phyloP scores from a whole-genome alignment of 2,329 filamentous ascomycete species.

The Fusarium oligoseptatum region DNA sequence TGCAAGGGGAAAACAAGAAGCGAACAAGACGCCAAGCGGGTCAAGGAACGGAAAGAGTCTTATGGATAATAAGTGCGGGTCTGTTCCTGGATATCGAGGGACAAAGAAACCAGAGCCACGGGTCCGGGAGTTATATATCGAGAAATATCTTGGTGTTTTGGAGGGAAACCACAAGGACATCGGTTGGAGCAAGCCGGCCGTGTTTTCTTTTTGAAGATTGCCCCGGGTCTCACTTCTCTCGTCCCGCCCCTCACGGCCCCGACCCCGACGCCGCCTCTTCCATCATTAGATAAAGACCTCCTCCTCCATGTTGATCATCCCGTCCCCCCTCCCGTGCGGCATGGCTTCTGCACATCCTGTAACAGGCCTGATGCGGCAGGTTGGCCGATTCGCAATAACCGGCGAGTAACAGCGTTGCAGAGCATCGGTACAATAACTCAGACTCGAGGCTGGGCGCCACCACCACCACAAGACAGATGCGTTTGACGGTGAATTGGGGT shows the following conservation, averaged over 20 bases:
- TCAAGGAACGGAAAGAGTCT: not conserved
- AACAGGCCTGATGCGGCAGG: not conserved
- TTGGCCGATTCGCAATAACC: constrained; percentile 10
- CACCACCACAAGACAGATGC: not conserved
- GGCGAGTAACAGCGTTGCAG: not conserved
- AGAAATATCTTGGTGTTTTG: not conserved
- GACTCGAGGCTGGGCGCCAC: not conserved
- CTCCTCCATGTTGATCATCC: not conserved
- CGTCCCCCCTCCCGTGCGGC: constrained; percentile 1
- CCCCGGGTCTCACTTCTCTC: not conserved
- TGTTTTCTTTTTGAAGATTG: constrained; percentile 4
- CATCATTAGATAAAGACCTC: not conserved
- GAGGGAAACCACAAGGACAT: not conserved
- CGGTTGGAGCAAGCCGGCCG: not conserved
- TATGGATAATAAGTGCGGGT: not conserved
- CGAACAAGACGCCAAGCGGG: not conserved
- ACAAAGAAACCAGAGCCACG: not conserved
- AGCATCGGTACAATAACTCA: not conserved
- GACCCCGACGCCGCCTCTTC: not conserved
- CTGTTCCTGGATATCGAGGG: not conserved
- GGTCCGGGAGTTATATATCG: not conserved
- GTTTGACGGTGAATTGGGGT: not conserved
- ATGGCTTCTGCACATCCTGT: constrained; percentile 10
- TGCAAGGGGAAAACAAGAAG: not conserved
- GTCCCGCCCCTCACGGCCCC: not conserved